phyloP scores from a whole-genome alignment of 371 early-diverging fungal genomes.

The Chytridium lagenaria region DNA sequence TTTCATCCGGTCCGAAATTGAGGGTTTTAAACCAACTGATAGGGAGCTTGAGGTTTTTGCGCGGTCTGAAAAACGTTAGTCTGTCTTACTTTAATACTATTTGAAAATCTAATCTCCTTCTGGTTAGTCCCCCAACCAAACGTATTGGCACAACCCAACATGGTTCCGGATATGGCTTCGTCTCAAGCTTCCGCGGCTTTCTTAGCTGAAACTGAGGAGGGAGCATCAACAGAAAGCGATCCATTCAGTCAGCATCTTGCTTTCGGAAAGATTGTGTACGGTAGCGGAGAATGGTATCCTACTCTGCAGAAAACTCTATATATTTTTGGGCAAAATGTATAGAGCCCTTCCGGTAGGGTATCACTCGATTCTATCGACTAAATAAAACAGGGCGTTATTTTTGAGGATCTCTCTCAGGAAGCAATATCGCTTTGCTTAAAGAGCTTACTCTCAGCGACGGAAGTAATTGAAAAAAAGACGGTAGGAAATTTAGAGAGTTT shows the following conservation, averaged over 20 bases:
- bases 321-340: slow-evolving; percentile 80
- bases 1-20: slow-evolving; percentile 78
- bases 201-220: neutral
- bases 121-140: slow-evolving; percentile 51
- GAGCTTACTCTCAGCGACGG: slow-evolving; percentile 61
- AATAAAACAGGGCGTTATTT: slow-evolving; percentile 53
- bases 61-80: slow-evolving; percentile 43
- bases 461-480: slow-evolving; percentile 49
- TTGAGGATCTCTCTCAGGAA: slow-evolving; percentile 85
- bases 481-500: slow-evolving; percentile 10
- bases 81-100: neutral
- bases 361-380: neutral
- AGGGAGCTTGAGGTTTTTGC: slow-evolving; percentile 66
- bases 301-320: slow-evolving; percentile 80
- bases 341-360: slow-evolving; percentile 68
- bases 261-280: slow-evolving; percentile 48
- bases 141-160: slow-evolving; percentile 31
- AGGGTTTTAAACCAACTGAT: slow-evolving; percentile 73
- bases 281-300: slow-evolving; percentile 78
- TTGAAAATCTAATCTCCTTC: neutral
- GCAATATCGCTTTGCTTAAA: slow-evolving; percentile 74
- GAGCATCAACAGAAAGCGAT: neutral
- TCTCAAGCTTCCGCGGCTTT: slow-evolving; percentile 14
- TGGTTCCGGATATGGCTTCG: slow-evolving; percentile 36
- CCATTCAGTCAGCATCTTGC: slow-evolving; percentile 15